These are phyloP conservation scores for Cymbopogon flexuosus DNA, from an alignment of 202 grass and related monocot genomes.

Conservation along the genomic window DNA sequence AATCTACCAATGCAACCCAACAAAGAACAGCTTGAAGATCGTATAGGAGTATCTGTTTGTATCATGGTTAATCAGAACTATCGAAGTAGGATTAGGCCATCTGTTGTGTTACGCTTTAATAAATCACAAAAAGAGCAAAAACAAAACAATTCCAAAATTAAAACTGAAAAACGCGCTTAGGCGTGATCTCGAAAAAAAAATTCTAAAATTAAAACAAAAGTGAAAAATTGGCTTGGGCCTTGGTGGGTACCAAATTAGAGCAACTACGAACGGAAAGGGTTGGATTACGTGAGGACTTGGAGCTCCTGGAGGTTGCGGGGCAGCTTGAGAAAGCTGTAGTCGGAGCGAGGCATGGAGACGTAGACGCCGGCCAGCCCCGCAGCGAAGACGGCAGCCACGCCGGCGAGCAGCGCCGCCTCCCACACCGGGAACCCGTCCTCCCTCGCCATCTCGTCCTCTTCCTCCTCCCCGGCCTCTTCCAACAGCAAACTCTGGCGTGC, in stretches of 20 bases:
- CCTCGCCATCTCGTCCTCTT: slow-evolving; percentile 36
- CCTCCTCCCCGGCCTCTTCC: background rate
- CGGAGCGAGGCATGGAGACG: slow-evolving; percentile 63
- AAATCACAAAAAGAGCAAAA: background rate
- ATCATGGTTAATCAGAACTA: background rate
- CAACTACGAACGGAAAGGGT: background rate
- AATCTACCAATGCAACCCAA: background rate
- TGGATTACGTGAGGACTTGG: slow-evolving; percentile 60
- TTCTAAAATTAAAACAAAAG: background rate
- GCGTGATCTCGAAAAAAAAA: no score
- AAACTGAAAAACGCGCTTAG: background rate
- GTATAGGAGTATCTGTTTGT: background rate
- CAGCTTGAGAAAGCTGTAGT: slow-evolving; percentile 78
- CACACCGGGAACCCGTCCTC: slow-evolving; percentile 45
- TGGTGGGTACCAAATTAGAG: background rate
- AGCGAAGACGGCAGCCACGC: slow-evolving; percentile 41
- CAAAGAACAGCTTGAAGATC: slow-evolving; percentile 15
- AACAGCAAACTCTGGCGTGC: slow-evolving; percentile 18
- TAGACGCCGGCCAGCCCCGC: slow-evolving; percentile 57
- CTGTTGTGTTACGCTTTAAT: background rate
- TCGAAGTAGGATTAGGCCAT: background rate
- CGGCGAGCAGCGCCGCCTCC: slow-evolving; percentile 43
- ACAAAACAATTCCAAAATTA: background rate
- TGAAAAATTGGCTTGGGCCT: background rate
- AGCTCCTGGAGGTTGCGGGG: slow-evolving; percentile 65